A percentile compares a stretch with the other conserved stretches of the same genome.
These are phyloP conservation scores for Pyrus bretschneideri DNA, from an alignment of 306 rosid species.

Conservation along the genomic window DNA sequence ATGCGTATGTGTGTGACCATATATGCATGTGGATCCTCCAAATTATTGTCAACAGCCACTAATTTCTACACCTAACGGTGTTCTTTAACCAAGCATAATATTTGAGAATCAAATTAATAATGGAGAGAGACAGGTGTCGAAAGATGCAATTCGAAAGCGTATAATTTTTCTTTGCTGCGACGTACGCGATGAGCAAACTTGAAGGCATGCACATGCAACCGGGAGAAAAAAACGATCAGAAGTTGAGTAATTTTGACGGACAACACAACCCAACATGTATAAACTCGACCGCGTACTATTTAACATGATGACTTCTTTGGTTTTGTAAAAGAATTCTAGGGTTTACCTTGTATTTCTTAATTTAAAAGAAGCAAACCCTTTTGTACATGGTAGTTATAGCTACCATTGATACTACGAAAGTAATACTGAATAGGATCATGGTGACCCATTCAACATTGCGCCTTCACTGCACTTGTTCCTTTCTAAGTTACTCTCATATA, in stretches of 20 bases:
- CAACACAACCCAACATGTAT: background rate
- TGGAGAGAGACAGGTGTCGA: background rate
- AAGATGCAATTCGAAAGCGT: background rate
- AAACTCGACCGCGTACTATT: background rate
- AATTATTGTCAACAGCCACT: slow-evolving; percentile 1
- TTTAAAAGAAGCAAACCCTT: no score
- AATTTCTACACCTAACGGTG: slow-evolving; percentile 14
- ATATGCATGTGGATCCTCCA: background rate
- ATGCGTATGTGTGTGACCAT: background rate
- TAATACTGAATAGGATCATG: background rate
- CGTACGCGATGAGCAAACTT: background rate
- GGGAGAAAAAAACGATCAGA: background rate
- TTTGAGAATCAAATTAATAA: background rate
- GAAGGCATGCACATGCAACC: background rate
- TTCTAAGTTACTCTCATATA: no score
- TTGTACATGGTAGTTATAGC: background rate
- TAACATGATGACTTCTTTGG: background rate
- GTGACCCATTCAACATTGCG: background rate
- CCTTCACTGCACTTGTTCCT: background rate
- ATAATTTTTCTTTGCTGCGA: background rate
- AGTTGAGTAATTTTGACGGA: slow-evolving; percentile 16
- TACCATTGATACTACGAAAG: background rate
- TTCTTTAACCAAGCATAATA: background rate
- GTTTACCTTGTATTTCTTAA: no score
- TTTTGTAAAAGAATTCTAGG: no score